These are phyloP conservation scores for Dioszegia aurantiaca DNA, from an alignment of 768 basidiomycete species.

Conservation along the genomic window DNA sequence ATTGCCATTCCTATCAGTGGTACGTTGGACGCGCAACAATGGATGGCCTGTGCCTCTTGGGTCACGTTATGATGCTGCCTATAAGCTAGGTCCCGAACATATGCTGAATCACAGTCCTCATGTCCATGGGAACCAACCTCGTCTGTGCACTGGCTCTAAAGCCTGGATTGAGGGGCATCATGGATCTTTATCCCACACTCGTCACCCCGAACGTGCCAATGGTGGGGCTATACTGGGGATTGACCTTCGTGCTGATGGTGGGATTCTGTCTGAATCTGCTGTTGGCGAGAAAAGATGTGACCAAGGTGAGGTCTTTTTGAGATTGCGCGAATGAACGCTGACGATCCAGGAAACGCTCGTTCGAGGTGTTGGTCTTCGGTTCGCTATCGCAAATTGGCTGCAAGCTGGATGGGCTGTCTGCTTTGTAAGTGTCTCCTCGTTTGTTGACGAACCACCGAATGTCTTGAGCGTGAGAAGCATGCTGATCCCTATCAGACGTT, in stretches of 20 bases:
- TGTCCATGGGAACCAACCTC: constrained; percentile 70
- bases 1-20: constrained; percentile 71
- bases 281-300: constrained; percentile 68
- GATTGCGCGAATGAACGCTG: no score
- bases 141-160: constrained; percentile 67
- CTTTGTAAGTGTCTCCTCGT: constrained; percentile 58
- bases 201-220: constrained; percentile 63
- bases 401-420: constrained; percentile 77
- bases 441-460: neutral
- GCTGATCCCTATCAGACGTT: constrained; percentile 58
- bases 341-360: constrained; percentile 69
- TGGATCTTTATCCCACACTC: constrained; percentile 52
- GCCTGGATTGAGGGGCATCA: constrained; percentile 59
- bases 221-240: constrained; percentile 51
- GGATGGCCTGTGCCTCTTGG: neutral
- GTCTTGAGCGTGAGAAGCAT: neutral
- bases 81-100: no score
- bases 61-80: no score
- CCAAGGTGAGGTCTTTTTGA: constrained; percentile 63
- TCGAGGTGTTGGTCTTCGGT: constrained; percentile 73
- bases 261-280: constrained; percentile 81
- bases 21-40: constrained; percentile 10
- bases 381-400: constrained; percentile 74
- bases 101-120: constrained; percentile 57
- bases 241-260: constrained; percentile 56